Base-by-base conservation (phyloP, 2,329 filamentous ascomycete species). In the Fonsecaea monophora region DNA sequence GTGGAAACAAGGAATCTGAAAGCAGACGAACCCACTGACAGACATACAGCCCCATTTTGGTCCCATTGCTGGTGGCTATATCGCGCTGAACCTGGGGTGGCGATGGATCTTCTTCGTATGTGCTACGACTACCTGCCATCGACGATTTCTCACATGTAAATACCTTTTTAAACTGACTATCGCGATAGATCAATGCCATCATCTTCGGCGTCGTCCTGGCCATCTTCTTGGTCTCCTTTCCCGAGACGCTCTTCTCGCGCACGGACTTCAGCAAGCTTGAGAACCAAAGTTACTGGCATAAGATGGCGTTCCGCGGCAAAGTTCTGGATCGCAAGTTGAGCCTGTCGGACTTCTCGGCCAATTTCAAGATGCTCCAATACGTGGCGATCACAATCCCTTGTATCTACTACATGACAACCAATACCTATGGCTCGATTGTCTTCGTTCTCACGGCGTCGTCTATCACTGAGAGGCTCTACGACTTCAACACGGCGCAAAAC, bases 381-480 rank as follows among this genome's bases (percentile, higher is more conserved):
- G 58, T 53, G 12, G 58, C 58, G 3, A 48, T 60, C 42, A n/a
- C n/a, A 4, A 42, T 60, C 10, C 58, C 58, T 7, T 59, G 56
- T 37, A 45, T 59, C 37, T 59, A 59, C 38, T 59, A 59, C 56
- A 59, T 59, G 56, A 59, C 56, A 38, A 59, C 56, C 56, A 59
- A 59, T 38, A 59, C 56, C 15, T 59, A 59, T 21, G 56, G 56
- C 38, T 59, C 56, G 4, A 59, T 59, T 9, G 56, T 59, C 2
- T 59, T 59, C 38, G 56, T 59, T 18, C 25, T 59, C 37, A 59
- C 56, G 2, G 56, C 56, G 38, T 48, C 56, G 4, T 59, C 56
- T 6, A 59, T 59, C 13, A 59, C 10, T 25, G 56, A 59, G 38
- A 38, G 32, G 21, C 56, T 59, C 37, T 59, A 59, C 21, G 56